phyloP scores from a whole-genome alignment of 352 stramenopile species.

The Globisporangium takayamanum region DNA sequence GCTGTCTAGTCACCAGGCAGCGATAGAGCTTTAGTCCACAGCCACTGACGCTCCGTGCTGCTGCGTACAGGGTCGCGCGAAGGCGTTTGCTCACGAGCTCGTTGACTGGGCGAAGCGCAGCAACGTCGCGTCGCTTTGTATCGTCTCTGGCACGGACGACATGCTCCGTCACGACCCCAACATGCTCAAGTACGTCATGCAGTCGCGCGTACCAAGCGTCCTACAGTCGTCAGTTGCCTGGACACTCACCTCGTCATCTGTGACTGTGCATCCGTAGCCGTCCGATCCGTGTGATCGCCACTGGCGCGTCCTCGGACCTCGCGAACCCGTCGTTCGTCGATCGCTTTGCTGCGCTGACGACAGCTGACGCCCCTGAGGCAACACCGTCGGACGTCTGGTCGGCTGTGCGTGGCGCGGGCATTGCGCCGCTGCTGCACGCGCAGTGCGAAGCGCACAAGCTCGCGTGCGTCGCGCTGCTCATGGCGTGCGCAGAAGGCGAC shows the following conservation, averaged over 20 bases:
- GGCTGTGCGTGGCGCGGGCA: constrained; percentile 44
- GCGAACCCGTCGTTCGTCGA: constrained; percentile 30
- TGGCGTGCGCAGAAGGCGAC: constrained; percentile 72
- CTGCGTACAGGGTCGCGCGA: constrained; percentile 37
- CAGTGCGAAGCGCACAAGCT: constrained; percentile 28
- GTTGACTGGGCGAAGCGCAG: constrained; percentile 39
- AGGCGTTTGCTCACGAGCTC: constrained; percentile 46
- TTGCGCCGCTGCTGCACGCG: constrained; percentile 44
- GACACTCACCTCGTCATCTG: background rate
- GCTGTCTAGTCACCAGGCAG: background rate
- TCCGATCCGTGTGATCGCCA: constrained; percentile 51
- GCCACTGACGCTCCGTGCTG: background rate
- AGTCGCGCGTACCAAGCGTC: background rate
- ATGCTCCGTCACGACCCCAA: constrained; percentile 77
- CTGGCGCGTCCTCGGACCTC: constrained; percentile 18
- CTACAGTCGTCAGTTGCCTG: background rate
- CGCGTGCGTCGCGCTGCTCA: constrained; percentile 49
- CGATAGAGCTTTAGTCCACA: too few relatives aligned
- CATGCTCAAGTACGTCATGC: constrained; percentile 38
- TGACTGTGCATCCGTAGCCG: constrained; percentile 23
- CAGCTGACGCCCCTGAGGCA: background rate
- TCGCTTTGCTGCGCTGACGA: constrained; percentile 30
- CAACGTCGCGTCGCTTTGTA: constrained; percentile 41
- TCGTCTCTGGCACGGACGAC: constrained; percentile 64
- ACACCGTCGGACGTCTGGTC: constrained; percentile 19